phyloP scores from a whole-genome alignment of 1,284 basidiomycete species.

The Ceratobasidium sp. region DNA sequence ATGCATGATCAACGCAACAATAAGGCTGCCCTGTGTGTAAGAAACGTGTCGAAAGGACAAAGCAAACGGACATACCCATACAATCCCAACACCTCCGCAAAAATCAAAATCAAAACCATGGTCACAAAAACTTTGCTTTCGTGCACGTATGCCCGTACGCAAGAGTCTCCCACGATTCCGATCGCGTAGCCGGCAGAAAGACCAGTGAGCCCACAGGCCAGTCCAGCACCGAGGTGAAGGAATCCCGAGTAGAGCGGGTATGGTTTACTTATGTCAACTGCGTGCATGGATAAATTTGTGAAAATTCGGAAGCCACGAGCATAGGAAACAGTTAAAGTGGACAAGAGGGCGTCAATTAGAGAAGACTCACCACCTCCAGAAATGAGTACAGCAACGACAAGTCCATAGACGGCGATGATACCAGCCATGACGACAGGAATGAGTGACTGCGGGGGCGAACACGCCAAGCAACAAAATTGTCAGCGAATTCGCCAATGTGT shows the following conservation, averaged over 20 bases:
- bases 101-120: constrained; percentile 91
- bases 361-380: constrained; percentile 53
- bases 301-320: not conserved
- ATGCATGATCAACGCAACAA: constrained; percentile 90
- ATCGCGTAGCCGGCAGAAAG: constrained; percentile 98
- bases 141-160: constrained; percentile 59
- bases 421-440: constrained; percentile 92
- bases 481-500: not conserved
- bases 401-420: constrained; percentile 74
- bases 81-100: constrained; percentile 91
- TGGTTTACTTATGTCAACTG: constrained; percentile 65
- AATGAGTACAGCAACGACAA: constrained; percentile 69
- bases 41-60: constrained; percentile 54
- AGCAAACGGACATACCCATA: constrained; percentile 64
- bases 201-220: constrained; percentile 91
- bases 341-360: too few relatives aligned
- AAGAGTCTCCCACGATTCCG: constrained; percentile 92
- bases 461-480: not conserved
- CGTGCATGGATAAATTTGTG: not conserved
- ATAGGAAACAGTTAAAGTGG: not conserved
- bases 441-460: constrained; percentile 65
- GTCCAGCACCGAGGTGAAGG: constrained; percentile 92
- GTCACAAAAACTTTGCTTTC: constrained; percentile 76
- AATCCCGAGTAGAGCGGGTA: constrained; percentile 84
- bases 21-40: constrained; percentile 60